phyloP scores from a whole-genome alignment of 768 basidiomycete species.

The Naganishia vishniacii region DNA sequence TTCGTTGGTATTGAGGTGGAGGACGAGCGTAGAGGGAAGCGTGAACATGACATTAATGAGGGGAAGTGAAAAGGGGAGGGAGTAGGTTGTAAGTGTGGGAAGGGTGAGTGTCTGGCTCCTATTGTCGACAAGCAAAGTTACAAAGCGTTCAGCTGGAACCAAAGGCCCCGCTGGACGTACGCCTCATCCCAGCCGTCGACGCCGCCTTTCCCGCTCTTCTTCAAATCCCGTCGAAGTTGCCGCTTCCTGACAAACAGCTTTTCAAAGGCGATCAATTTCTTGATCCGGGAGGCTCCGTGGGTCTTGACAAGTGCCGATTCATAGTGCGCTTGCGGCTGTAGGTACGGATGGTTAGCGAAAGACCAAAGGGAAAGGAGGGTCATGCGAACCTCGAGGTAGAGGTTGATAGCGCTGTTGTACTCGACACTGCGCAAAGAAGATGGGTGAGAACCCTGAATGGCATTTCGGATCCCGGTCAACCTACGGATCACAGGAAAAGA shows the following conservation, averaged over 20 bases:
- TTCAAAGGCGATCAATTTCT: constrained; percentile 23
- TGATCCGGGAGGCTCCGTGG: constrained; percentile 27
- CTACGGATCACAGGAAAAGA: constrained; percentile 25
- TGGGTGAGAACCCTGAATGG: neutral
- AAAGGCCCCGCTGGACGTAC: constrained; percentile 6
- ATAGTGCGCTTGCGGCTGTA: constrained; percentile 24
- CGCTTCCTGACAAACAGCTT: constrained; percentile 23
- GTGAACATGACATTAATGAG: constrained; percentile 23
- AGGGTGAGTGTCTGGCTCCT: constrained; percentile 24
- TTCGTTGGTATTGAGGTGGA: constrained; percentile 27
- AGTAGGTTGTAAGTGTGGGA: constrained; percentile 24
- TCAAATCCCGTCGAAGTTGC: constrained; percentile 3
- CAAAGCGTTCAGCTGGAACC: too few relatives aligned
- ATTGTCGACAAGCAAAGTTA: neutral
- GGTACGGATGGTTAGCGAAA: neutral
- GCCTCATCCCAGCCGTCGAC: constrained; percentile 25
- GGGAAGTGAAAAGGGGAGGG: constrained; percentile 23
- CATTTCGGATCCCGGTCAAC: neutral
- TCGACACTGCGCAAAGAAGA: constrained; percentile 12
- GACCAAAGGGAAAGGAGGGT: neutral
- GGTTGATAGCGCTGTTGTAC: constrained; percentile 28
- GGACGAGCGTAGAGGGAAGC: constrained; percentile 20
- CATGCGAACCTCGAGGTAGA: constrained; percentile 25
- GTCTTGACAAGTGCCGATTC: constrained; percentile 23
- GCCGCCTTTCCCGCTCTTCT: neutral